Conservation (phyloP, 2,329 filamentous ascomycete genomes). For the Elsinoe ampelina region DNA sequence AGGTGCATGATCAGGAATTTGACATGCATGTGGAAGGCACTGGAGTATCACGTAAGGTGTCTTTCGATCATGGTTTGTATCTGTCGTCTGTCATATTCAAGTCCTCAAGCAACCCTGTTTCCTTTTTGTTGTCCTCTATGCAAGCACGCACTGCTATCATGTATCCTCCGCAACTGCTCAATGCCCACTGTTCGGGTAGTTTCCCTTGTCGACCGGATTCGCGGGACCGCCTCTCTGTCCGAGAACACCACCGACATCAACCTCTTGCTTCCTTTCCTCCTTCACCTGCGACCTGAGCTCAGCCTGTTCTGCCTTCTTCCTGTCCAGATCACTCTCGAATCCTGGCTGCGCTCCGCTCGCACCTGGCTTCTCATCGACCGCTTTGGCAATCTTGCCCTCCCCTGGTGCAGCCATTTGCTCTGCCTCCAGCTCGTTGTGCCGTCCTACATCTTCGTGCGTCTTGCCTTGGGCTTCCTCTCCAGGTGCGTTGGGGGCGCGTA, state of each 20-base stretch:
- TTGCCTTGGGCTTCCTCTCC: conserved; percentile 36
- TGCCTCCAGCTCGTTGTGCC: conserved; percentile 38
- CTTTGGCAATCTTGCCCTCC: conserved; percentile 36
- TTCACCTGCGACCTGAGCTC: conserved; percentile 33
- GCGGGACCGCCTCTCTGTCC: conserved; percentile 41
- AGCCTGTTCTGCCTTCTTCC: conserved; percentile 43
- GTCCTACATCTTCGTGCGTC: conserved; percentile 33
- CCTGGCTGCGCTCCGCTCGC: conserved; percentile 29
- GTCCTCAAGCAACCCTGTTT: no score
- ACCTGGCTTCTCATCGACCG: conserved; percentile 32
- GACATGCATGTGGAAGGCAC: no score
- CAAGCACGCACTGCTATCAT: not conserved
- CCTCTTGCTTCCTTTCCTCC: conserved; percentile 28
- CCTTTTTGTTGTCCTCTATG: not conserved
- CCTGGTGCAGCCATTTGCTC: conserved; percentile 41
- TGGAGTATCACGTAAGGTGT: no score
- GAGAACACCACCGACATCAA: conserved; percentile 34
- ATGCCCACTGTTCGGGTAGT: conserved; percentile 23
- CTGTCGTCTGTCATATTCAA: not conserved
- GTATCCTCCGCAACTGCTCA: not conserved
- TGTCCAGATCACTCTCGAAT: conserved; percentile 37
- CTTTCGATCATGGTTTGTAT: not conserved
- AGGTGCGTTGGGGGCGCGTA: conserved; percentile 33
- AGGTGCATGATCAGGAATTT: no score
- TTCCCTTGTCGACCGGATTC: conserved; percentile 27